Evolutionary conservation across 495 filamentous ascomycete species (phyloP).

Genomic region (Tuber aestivum): DNA sequence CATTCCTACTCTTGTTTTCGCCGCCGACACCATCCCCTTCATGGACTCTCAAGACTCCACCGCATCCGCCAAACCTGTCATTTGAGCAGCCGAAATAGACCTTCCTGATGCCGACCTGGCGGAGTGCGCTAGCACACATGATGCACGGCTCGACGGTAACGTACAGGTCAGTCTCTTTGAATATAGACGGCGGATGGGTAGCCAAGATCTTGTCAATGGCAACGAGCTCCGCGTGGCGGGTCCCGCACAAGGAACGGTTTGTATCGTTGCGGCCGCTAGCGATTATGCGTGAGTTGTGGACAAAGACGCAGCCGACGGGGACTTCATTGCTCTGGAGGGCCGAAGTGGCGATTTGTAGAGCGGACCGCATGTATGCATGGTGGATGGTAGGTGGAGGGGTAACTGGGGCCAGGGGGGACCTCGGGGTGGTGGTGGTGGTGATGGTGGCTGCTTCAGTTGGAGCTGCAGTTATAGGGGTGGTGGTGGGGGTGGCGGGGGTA

Average conservation of each 20-base stretch:
- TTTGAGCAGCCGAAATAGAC: slow-evolving; percentile 95
- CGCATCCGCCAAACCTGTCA: slow-evolving; percentile 92
- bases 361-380: slow-evolving; percentile 20
- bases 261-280: slow-evolving; percentile 92
- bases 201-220: slow-evolving; percentile 62
- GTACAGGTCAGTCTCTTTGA: slow-evolving; percentile 73
- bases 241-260: slow-evolving; percentile 72
- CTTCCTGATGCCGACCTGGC: slow-evolving; percentile 70
- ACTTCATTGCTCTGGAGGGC: slow-evolving; percentile 82
- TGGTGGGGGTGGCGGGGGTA: not conserved
- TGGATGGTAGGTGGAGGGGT: slow-evolving; percentile 8
- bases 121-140: slow-evolving; percentile 92
- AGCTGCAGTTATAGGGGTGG: not conserved
- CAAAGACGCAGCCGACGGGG: slow-evolving; percentile 91
- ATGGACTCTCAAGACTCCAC: slow-evolving; percentile 81
- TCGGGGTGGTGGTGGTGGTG: not conserved
- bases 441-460: not conserved
- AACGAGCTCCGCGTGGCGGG: slow-evolving; percentile 88
- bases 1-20: not conserved
- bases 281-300: slow-evolving; percentile 66
- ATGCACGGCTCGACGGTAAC: slow-evolving; percentile 97
- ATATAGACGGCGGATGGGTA: slow-evolving; percentile 53
- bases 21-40: slow-evolving; percentile 53
- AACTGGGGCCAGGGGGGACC: not conserved
- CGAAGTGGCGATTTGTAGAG: slow-evolving; percentile 57